Conservation (phyloP, 1,139 yeast genomes). For the Ogataea hybrid region DNA sequence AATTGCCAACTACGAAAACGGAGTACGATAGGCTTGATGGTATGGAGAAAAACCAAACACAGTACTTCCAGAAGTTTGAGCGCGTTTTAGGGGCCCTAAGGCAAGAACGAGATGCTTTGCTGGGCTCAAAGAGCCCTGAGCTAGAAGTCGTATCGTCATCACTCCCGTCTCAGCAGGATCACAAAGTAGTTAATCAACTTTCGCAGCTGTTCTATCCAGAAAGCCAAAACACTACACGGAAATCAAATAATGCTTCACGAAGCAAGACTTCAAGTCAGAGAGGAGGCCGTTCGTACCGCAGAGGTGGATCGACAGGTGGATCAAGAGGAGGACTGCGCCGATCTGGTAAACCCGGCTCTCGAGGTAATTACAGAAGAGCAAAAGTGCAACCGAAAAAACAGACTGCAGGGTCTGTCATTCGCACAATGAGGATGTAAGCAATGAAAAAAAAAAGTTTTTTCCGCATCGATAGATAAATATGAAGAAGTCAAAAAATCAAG, state of each 20-base stretch:
- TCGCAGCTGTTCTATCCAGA: constrained; percentile 16
- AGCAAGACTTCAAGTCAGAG: constrained; percentile 14
- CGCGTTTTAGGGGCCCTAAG: constrained; percentile 41
- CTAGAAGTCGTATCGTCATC: constrained; percentile 21
- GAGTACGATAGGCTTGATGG: constrained; percentile 48
- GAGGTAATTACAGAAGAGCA: background rate
- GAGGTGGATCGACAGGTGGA: constrained; percentile 2
- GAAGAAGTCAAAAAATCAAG: constrained; percentile 7
- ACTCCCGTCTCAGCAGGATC: constrained; percentile 13
- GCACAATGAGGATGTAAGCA: constrained; percentile 7
- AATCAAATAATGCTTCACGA: background rate
- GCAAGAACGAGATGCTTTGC: constrained; percentile 28
- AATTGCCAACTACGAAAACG: constrained; percentile 51
- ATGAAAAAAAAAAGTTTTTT: background rate
- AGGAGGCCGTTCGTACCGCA: constrained; percentile 12
- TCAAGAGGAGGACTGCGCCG: constrained; percentile 4
- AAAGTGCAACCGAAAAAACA: background rate
- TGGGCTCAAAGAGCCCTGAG: constrained; percentile 7
- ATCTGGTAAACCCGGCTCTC: constrained; percentile 3
- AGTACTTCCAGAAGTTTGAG: constrained; percentile 48
- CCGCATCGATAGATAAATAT: background rate
- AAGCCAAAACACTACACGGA: constrained; percentile 1
- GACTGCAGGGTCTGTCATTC: constrained; percentile 3
- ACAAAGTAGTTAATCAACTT: constrained; percentile 18
- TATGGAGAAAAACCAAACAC: constrained; percentile 39